Evolutionary conservation across 441 rosid species (phyloP).

Genomic region (Populus trichocarpa): DNA sequence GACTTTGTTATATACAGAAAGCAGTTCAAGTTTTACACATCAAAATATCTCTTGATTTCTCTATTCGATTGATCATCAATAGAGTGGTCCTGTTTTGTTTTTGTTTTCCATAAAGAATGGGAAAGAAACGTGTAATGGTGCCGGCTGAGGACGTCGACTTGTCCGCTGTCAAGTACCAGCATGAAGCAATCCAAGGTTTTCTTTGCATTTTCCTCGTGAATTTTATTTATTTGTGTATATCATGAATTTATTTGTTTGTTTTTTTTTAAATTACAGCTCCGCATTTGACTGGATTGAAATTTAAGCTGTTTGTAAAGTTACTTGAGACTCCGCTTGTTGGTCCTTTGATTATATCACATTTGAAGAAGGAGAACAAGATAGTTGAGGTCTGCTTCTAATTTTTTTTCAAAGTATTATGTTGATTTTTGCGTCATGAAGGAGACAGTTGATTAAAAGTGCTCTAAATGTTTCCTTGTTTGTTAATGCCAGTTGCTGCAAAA

Average conservation of each 20-base stretch:
- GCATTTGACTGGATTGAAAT: slow-evolving; percentile 61
- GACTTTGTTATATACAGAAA: neutral
- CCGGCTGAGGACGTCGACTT: slow-evolving; percentile 60
- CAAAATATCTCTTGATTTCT: neutral
- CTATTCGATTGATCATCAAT: neutral
- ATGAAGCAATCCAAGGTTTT: slow-evolving; percentile 57
- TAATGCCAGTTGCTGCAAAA: slow-evolving; percentile 51
- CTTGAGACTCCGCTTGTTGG: slow-evolving; percentile 72
- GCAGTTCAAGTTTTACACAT: neutral
- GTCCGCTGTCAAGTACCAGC: slow-evolving; percentile 54
- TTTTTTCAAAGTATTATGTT: neutral
- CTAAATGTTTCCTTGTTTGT: slow-evolving; percentile 9
- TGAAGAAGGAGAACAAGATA: slow-evolving; percentile 68
- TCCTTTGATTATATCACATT: slow-evolving; percentile 37
- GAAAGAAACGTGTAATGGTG: slow-evolving; percentile 53
- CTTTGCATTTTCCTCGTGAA: neutral
- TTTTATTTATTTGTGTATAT: neutral
- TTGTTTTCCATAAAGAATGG: slow-evolving; percentile 36
- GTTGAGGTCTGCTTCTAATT: slow-evolving; percentile 38
- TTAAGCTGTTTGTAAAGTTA: slow-evolving; percentile 54
- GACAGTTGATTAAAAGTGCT: neutral
- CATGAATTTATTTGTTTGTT: neutral
- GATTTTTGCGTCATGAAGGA: neutral
- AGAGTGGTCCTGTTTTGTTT: neutral
- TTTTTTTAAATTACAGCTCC: slow-evolving; percentile 50